Evolutionary conservation across 225 moss, liverwort and hornwort genomes (phyloP), one percentile per base, ranked within the genome.

Genomic region (Neckera pumila): DNA sequence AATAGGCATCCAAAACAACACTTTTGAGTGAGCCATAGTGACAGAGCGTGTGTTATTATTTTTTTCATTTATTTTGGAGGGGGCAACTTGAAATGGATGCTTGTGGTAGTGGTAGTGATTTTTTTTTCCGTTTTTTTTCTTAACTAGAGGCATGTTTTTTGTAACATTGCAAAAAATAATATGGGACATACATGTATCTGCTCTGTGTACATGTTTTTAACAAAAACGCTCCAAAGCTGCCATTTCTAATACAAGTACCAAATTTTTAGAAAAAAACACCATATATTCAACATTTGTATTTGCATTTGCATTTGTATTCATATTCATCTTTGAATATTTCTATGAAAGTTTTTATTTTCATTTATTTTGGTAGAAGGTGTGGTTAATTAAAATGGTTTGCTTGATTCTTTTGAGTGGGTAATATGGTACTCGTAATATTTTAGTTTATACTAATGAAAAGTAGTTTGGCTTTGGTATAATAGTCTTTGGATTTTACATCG

Each of bases 221-320:
- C n/a, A n/a, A n/a, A n/a, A n/a, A n/a, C n/a, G n/a, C n/a, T n/a
- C n/a, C n/a, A n/a, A n/a, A n/a, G n/a, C n/a, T n/a, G n/a, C n/a
- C n/a, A n/a, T n/a, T n/a, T n/a, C n/a, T n/a, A n/a, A n/a, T n/a
- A n/a, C n/a, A n/a, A n/a, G n/a, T n/a, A n/a, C n/a, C n/a, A n/a
- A n/a, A n/a, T n/a, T n/a, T n/a, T n/a, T n/a, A n/a, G n/a, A n/a
- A n/a, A n/a, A n/a, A n/a, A n/a, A n/a, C n/a, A n/a, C n/a, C n/a
- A 42, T 27, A 3, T 73, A 45, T 73, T 10, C 3, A 17, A 0
- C 7, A 49, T 49, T 12, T 0, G 12, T 7, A 49, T 47, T 47
- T 3, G 2, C 6, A 17, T 47, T 47, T 2, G 0, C 6, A 17
- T 18, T 11, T 6, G 4, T 11, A 11, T 3, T 47, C 16, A 19